Percentiles rank a stretch among this genome's conserved stretches.
These are phyloP conservation scores for Umbellularia californica DNA, from an alignment of 164 flowering plant species.

Conservation along the genomic window DNA sequence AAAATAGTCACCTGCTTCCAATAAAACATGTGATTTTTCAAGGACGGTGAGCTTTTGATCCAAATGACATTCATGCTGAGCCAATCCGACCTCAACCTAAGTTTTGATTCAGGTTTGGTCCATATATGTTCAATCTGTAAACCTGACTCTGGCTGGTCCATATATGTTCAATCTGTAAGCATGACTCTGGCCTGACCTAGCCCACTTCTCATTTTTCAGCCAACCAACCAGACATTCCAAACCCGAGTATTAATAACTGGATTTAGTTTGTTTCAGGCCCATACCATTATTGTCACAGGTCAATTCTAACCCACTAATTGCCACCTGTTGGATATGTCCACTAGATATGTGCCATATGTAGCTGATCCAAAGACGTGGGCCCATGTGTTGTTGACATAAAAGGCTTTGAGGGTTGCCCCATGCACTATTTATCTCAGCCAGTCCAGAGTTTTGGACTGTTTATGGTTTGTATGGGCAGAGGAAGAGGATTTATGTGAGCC, in stretches of 20 bases:
- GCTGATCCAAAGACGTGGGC: neutral
- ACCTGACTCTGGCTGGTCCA: too few species aligned
- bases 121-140: too few species aligned
- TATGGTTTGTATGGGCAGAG: neutral
- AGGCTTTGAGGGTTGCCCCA: neutral
- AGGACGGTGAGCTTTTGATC: too few species aligned
- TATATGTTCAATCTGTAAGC: too few species aligned
- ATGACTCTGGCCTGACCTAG: too few species aligned
- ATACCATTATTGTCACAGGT: neutral
- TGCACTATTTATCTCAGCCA: neutral
- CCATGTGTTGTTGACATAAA: neutral
- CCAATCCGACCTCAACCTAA: too few species aligned
- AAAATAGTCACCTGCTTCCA: too few species aligned
- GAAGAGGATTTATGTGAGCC: neutral
- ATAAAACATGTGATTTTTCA: too few species aligned
- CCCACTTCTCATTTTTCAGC: too few species aligned
- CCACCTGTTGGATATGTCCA: neutral
- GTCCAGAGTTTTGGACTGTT: neutral
- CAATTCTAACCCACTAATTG: neutral
- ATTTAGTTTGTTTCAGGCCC: too few species aligned
- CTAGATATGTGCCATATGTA: neutral
- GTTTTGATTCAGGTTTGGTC: too few species aligned
- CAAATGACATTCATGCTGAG: too few species aligned
- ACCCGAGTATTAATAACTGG: neutral
- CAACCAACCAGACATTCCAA: neutral